Evolutionary conservation across 371 early-diverging fungal species (phyloP).

Genomic region (Racocetra persica): DNA sequence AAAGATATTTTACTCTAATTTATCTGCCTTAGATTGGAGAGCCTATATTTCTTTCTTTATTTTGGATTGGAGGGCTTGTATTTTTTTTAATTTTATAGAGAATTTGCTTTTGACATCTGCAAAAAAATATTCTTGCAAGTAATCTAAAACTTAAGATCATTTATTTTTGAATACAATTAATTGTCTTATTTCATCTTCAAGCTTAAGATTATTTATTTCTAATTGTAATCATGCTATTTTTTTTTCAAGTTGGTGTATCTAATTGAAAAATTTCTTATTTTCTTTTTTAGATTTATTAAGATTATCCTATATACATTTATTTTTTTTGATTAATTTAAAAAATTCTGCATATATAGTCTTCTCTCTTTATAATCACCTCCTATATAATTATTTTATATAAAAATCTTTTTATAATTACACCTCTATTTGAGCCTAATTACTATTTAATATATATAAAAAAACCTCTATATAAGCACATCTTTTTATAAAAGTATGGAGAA

Average conservation of each 20-base stretch:
- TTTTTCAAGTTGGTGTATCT: not conserved
- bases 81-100: not conserved
- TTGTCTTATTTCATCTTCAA: not conserved
- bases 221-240: too few relatives aligned
- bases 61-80: not conserved
- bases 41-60: not conserved
- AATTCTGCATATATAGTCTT: conserved; percentile 5
- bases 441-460: too few relatives aligned
- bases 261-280: conserved; percentile 9
- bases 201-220: too few relatives aligned
- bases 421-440: too few relatives aligned
- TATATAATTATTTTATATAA: too few relatives aligned
- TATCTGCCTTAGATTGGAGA: not conserved
- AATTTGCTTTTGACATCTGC: not conserved
- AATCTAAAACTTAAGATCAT: conserved; percentile 20
- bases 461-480: too few relatives aligned
- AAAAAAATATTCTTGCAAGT: conserved; percentile 14
- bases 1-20: not conserved
- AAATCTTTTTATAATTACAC: too few relatives aligned
- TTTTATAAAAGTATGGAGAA: too few relatives aligned
- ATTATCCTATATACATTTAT: not conserved
- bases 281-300: conserved; percentile 22
- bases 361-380: too few relatives aligned
- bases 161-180: not conserved
- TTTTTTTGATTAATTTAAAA: not conserved